Base-by-base conservation (phyloP, 805 yeast genomes). In the Saccharomycopsis capsularis region DNA sequence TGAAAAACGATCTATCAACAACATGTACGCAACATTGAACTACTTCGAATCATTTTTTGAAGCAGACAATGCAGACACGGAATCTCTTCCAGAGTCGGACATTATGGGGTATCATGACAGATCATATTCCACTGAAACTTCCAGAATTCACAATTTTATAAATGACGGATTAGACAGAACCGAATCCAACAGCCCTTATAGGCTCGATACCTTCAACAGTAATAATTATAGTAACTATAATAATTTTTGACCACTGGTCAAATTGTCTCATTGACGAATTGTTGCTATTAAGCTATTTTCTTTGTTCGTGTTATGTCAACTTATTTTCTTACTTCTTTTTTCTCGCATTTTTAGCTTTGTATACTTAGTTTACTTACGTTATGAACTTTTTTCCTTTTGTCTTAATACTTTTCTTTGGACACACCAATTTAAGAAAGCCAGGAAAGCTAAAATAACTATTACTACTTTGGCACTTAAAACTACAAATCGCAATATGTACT, bases 31-130 rank as follows among this genome's bases (percentile, higher is more conserved):
- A 13, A 50, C 54, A 3, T 47, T 53, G 46, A 51, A 53, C 39
- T 53, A 53, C 23, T 53, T 47, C 44, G 55, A 53, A 35, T 40
- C 52, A n/a, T 48, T 53, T 24, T 53, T 53, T 39, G 56, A 53
- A 19, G 51, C 51, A 7, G 53, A 51, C 16, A 36, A 9, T 40
- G 52, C 34, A 11, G 46, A 40, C 22, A 36, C 36, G 15, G 24
- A 39, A 16, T 24, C 42, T 3, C 21, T 35, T 32, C 19, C 39
- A 19, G 49, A 44, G n/a, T 24, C 34, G 18, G 44, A 51, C 22
- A 18, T 21, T 7, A 23, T 38, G 7, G 40, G 25, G 9, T 48
- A 29, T 35, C 55, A 45, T 25, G 50, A 51, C 25, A 13, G 48
- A 36, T 16, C 48, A 16, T 38, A 25, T 6, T 45, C 50, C 5